Percentiles rank a stretch among this genome's conserved stretches.
Conservation (phyloP, 441 rosid genomes). For the Francoa sonchifolia region DNA sequence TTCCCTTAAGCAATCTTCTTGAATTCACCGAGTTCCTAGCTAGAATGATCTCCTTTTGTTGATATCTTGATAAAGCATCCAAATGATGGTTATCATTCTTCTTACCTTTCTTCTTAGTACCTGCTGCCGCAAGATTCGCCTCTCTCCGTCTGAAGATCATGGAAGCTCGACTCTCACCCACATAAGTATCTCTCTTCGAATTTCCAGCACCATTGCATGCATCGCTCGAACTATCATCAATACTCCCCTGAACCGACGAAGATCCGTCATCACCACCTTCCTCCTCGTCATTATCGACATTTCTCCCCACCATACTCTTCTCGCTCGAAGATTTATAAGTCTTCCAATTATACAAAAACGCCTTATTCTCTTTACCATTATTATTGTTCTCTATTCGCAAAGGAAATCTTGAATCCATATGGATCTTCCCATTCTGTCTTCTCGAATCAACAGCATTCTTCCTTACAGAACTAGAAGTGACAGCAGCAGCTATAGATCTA, state of each 20-base stretch:
- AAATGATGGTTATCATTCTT: slow-evolving; percentile 22
- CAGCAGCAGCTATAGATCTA: slow-evolving; percentile 42
- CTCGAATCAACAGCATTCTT: slow-evolving; percentile 16
- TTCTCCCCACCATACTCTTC: slow-evolving; percentile 26
- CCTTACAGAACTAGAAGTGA: slow-evolving; percentile 16
- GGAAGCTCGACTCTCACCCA: slow-evolving; percentile 39
- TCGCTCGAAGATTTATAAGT: slow-evolving; percentile 49
- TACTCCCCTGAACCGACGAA: slow-evolving; percentile 45
- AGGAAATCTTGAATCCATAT: slow-evolving; percentile 24
- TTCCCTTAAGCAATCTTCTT: slow-evolving; percentile 24
- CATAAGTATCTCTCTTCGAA: slow-evolving; percentile 40
- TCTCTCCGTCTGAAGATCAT: slow-evolving; percentile 47
- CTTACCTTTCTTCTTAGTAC: slow-evolving; percentile 46
- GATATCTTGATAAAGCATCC: slow-evolving; percentile 38
- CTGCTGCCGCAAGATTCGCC: slow-evolving; percentile 32
- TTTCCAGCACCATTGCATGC: slow-evolving; percentile 54
- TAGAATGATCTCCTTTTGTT: slow-evolving; percentile 25
- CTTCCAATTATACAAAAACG: slow-evolving; percentile 80
- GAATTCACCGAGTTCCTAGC: slow-evolving; percentile 20
- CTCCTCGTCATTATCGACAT: slow-evolving; percentile 11
- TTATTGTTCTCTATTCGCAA: slow-evolving; percentile 19
- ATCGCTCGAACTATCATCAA: slow-evolving; percentile 59
- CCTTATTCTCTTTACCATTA: slow-evolving; percentile 37
- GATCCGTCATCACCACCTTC: slow-evolving; percentile 23
- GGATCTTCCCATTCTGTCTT: slow-evolving; percentile 13